phyloP scores from a whole-genome alignment of 1,284 basidiomycete genomes.

The Gymnopus androsaceus region DNA sequence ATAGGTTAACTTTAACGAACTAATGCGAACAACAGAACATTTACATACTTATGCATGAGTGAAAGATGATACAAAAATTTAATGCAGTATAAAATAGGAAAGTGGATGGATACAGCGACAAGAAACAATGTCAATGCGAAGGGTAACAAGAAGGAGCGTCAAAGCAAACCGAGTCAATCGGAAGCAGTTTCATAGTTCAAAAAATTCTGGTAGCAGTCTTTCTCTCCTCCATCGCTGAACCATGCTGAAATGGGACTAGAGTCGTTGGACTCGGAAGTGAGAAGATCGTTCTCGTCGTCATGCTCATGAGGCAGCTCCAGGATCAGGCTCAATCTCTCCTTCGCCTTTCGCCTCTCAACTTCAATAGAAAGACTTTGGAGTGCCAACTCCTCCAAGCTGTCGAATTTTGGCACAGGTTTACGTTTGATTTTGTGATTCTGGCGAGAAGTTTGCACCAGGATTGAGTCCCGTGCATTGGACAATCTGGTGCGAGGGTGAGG shows the following conservation, averaged over 20 bases:
- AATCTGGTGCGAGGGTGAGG: not conserved
- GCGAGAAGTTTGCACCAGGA: constrained; percentile 12
- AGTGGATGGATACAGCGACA: no score
- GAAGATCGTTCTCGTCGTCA: not conserved
- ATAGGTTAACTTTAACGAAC: no score
- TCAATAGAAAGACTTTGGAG: not conserved
- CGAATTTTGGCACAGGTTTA: constrained; percentile 19
- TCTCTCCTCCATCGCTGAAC: constrained; percentile 11
- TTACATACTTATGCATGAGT: not conserved
- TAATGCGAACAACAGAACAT: not conserved
- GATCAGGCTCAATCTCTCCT: constrained; percentile 18
- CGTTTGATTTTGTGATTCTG: constrained; percentile 14
- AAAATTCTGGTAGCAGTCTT: constrained; percentile 3
- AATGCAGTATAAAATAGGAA: not conserved
- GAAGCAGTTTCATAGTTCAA: not conserved
- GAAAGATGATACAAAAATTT: not conserved
- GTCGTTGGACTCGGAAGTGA: not conserved
- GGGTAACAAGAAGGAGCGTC: no score
- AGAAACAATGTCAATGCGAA: not conserved
- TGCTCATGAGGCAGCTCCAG: constrained; percentile 17
- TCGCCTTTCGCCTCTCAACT: not conserved
- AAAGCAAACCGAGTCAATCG: not conserved
- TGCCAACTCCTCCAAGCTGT: not conserved
- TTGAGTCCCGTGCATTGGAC: constrained; percentile 16
- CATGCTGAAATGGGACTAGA: constrained; percentile 5